These are phyloP conservation scores for Cutaneotrichosporon sp. DNA, from an alignment of 1,284 basidiomycete species.

Conservation along the genomic window DNA sequence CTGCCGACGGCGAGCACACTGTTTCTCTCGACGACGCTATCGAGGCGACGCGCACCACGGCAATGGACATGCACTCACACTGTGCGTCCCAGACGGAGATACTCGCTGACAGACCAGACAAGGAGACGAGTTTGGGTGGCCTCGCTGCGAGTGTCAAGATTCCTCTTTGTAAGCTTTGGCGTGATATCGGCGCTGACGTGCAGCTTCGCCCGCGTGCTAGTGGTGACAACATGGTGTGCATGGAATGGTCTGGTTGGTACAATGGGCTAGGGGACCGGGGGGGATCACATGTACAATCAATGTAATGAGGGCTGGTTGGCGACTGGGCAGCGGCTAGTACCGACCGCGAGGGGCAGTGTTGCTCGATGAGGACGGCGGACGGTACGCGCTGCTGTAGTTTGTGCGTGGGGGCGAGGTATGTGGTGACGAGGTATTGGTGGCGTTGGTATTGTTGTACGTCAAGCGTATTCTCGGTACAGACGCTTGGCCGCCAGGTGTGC, in stretches of 20 bases:
- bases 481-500: no score
- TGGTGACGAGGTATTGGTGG: no score
- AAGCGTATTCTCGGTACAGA: no score
- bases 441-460: no score
- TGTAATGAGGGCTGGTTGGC: background rate
- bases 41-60: conserved; percentile 89
- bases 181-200: background rate
- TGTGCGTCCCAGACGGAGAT: conserved; percentile 21
- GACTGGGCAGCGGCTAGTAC: no score
- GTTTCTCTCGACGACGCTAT: conserved; percentile 80
- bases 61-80: conserved; percentile 53
- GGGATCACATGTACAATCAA: conserved; percentile 1
- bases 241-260: background rate
- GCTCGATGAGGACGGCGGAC: no score
- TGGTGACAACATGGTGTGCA: conserved; percentile 1
- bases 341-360: no score
- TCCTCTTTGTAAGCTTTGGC: conserved; percentile 52
- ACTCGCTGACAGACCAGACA: conserved; percentile 50
- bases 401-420: no score
- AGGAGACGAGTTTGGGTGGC: conserved; percentile 69
- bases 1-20: conserved; percentile 64
- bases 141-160: conserved; percentile 72
- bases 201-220: conserved; percentile 7
- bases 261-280: background rate
- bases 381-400: no score